phyloP scores from a whole-genome alignment of 192 early-diverging fungal genomes.

The Radiomyces spectabilis region DNA sequence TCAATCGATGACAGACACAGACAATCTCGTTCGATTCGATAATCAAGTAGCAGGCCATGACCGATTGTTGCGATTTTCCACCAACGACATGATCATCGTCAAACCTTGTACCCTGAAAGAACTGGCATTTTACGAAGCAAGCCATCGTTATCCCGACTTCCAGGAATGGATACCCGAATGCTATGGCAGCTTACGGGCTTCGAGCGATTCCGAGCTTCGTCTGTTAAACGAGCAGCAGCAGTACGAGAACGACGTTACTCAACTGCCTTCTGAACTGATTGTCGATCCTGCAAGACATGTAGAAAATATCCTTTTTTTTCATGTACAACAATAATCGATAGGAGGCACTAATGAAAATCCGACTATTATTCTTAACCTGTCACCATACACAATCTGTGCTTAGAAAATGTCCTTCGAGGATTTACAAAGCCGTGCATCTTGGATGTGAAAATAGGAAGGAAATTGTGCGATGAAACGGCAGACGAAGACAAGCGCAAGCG shows the following conservation, averaged over 20 bases:
- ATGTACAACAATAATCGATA: neutral
- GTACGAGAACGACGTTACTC: no score
- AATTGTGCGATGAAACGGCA: conserved; percentile 69
- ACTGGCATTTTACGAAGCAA: conserved; percentile 63
- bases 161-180: conserved; percentile 59
- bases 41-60: conserved; percentile 82
- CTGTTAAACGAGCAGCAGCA: neutral
- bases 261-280: no score
- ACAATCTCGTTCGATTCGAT: conserved; percentile 46
- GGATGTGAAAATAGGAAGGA: conserved; percentile 84
- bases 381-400: conserved; percentile 43
- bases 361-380: neutral
- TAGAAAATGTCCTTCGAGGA: conserved; percentile 69
- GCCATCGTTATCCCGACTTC: conserved; percentile 40
- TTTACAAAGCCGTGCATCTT: conserved; percentile 72
- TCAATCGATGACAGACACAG: no score
- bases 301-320: conserved; percentile 34
- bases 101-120: conserved; percentile 65
- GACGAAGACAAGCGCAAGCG: conserved; percentile 56
- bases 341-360: neutral
- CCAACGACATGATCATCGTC: conserved; percentile 53
- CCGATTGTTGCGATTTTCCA: conserved; percentile 51
- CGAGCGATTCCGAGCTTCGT: conserved; percentile 13
- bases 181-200: conserved; percentile 45
- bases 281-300: no score